phyloP scores from a whole-genome alignment of 192 early-diverging fungal species.

The Backusella circina region DNA sequence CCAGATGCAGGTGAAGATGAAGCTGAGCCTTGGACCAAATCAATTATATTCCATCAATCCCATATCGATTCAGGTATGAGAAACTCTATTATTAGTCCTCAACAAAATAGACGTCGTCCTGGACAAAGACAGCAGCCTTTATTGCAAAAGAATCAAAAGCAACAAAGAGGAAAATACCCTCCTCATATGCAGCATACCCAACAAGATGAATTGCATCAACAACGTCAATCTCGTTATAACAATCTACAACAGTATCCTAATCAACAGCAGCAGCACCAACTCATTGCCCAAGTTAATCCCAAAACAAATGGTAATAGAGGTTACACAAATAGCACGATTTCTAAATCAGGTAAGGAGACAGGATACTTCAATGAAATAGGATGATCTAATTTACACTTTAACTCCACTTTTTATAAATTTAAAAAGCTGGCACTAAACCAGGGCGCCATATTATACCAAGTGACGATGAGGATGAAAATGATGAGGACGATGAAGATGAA shows the following conservation, averaged over 20 bases:
- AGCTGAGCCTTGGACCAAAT: conserved; percentile 33
- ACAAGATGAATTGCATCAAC: background rate
- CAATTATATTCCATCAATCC: conserved; percentile 30
- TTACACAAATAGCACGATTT: background rate
- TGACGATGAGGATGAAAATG: conserved; percentile 26
- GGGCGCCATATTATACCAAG: conserved; percentile 6
- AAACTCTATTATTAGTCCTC: conserved; percentile 6
- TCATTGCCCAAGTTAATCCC: background rate
- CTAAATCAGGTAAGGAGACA: background rate
- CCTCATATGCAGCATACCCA: background rate
- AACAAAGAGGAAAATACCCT: background rate
- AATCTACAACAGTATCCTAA: background rate
- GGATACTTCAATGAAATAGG: background rate
- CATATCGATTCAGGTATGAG: conserved; percentile 19
- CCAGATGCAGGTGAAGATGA: conserved; percentile 28
- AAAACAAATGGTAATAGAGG: background rate
- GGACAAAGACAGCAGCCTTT: conserved; percentile 1
- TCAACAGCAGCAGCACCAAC: background rate
- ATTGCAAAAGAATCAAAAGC: background rate
- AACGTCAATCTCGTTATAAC: background rate
- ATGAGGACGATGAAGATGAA: background rate
- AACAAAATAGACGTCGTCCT: conserved; percentile 1
- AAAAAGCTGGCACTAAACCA: background rate
- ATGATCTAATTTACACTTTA: background rate
- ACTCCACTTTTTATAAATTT: background rate